These are phyloP conservation scores for Ustilago loliicola DNA, from an alignment of 1,284 basidiomycete genomes.

Conservation along the genomic window DNA sequence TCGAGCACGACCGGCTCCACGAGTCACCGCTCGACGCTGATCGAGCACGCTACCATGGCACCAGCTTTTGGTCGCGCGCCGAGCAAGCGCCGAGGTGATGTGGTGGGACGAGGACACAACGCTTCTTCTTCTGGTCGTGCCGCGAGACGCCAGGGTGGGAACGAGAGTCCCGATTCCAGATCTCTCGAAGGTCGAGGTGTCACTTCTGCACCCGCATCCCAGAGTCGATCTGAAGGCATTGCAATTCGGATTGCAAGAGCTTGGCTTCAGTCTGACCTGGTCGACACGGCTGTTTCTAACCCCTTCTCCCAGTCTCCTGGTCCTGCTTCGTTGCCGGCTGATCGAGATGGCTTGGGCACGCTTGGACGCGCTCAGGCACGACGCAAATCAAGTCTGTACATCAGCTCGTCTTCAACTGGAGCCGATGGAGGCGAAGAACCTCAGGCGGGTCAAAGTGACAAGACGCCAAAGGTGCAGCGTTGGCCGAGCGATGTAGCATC, in stretches of 20 bases:
- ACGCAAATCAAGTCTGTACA: conserved; percentile 44
- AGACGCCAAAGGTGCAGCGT: conserved; percentile 34
- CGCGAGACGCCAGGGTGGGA: conserved; percentile 19
- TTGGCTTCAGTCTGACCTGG: conserved; percentile 25
- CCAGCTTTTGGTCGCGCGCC: conserved; percentile 47
- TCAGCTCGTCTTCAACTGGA: conserved; percentile 30
- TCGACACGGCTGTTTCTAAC: conserved; percentile 41
- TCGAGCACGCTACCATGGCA: conserved; percentile 47
- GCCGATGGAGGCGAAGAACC: not conserved
- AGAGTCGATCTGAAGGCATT: conserved; percentile 42
- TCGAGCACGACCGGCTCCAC: conserved; percentile 39
- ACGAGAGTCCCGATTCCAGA: conserved; percentile 18
- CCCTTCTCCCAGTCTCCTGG: conserved; percentile 56
- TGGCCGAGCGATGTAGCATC: conserved; percentile 36
- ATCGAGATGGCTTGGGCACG: conserved; percentile 33
- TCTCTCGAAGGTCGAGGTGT: conserved; percentile 23
- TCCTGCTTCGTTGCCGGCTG: conserved; percentile 38
- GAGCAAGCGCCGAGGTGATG: conserved; percentile 30
- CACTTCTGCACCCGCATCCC: conserved; percentile 45
- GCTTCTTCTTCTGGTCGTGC: conserved; percentile 26
- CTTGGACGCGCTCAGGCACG: conserved; percentile 28
- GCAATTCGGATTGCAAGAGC: conserved; percentile 30
- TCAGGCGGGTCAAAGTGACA: not conserved
- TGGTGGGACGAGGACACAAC: conserved; percentile 18
- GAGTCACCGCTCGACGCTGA: conserved; percentile 41